Evolutionary conservation across 2,329 filamentous ascomycete genomes (phyloP).

Genomic region (Gremmenia infestans): DNA sequence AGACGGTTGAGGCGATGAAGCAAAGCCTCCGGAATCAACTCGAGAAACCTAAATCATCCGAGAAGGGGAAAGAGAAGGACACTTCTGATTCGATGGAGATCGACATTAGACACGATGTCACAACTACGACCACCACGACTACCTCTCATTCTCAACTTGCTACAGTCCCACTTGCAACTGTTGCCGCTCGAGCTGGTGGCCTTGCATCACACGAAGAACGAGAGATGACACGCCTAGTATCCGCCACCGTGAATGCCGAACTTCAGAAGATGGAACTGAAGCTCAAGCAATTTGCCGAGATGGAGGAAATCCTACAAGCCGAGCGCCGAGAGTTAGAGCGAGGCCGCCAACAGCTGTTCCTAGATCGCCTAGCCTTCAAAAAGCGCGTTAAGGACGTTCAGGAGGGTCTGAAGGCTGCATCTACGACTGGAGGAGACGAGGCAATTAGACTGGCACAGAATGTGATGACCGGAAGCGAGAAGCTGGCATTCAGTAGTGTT

Average conservation of each 20-base stretch:
- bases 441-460: conserved; percentile 33
- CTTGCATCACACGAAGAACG: conserved; percentile 95
- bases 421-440: conserved; percentile 34
- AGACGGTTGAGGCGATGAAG: conserved; percentile 81
- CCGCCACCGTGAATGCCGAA: conserved; percentile 87
- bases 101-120: conserved; percentile 48
- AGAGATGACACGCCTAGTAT: conserved; percentile 90
- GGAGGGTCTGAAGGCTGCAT: conserved; percentile 57
- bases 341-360: conserved; percentile 85
- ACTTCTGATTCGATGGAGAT: conserved; percentile 60
- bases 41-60: conserved; percentile 52
- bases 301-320: conserved; percentile 86
- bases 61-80: conserved; percentile 53
- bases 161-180: conserved; percentile 77
- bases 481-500: conserved; percentile 48
- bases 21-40: conserved; percentile 73
- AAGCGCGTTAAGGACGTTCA: conserved; percentile 80
- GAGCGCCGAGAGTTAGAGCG: conserved; percentile 91
- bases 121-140: conserved; percentile 42
- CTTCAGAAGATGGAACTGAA: conserved; percentile 95
- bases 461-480: conserved; percentile 34
- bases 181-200: conserved; percentile 79
- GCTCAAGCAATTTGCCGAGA: conserved; percentile 91
- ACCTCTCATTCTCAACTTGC: conserved; percentile 52
- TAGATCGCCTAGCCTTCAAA: conserved; percentile 87